Evolutionary conservation across 352 stramenopile species (phyloP).

Genomic region (Phytopythium boreale): DNA sequence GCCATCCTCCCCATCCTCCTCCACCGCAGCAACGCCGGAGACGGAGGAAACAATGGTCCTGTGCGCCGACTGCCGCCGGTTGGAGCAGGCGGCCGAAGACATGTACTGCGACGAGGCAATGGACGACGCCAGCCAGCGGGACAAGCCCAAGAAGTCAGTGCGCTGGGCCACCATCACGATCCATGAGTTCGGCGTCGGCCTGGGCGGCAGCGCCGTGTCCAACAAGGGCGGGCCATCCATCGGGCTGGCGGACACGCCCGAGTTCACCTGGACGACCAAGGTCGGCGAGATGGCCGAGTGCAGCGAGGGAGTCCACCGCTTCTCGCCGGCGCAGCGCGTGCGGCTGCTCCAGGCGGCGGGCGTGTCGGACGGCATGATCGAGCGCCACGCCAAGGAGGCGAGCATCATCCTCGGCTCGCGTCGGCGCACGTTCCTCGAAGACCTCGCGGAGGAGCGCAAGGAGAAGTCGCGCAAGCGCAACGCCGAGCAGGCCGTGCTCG

Average conservation of each 20-base stretch:
- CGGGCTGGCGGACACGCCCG: slow-evolving; percentile 38
- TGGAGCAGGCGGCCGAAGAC: background rate
- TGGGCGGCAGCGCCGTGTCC: slow-evolving; percentile 48
- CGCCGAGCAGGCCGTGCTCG: slow-evolving; percentile 12
- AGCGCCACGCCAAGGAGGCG: slow-evolving; percentile 53
- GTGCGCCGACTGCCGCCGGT: background rate
- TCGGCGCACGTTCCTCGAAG: slow-evolving; percentile 39
- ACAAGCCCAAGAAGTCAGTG: slow-evolving; percentile 32
- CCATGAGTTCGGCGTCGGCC: slow-evolving; percentile 52
- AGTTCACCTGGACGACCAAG: slow-evolving; percentile 65
- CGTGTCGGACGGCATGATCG: slow-evolving; percentile 60
- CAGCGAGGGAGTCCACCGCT: slow-evolving; percentile 54
- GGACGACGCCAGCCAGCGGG: background rate
- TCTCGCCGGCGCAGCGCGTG: slow-evolving; percentile 47
- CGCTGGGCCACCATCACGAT: slow-evolving; percentile 54
- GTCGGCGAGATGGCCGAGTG: slow-evolving; percentile 60
- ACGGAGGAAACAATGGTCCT: background rate
- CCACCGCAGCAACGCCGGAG: background rate
- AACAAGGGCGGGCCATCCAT: slow-evolving; percentile 48
- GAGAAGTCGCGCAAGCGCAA: slow-evolving; percentile 35
- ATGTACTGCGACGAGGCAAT: slow-evolving; percentile 9
- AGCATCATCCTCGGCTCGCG: slow-evolving; percentile 65
- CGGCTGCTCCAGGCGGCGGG: slow-evolving; percentile 41
- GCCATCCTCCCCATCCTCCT: background rate
- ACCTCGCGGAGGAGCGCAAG: slow-evolving; percentile 21